Conservation (phyloP, 805 yeast species). For the Yamadazyma takamatsuzukensis region DNA sequence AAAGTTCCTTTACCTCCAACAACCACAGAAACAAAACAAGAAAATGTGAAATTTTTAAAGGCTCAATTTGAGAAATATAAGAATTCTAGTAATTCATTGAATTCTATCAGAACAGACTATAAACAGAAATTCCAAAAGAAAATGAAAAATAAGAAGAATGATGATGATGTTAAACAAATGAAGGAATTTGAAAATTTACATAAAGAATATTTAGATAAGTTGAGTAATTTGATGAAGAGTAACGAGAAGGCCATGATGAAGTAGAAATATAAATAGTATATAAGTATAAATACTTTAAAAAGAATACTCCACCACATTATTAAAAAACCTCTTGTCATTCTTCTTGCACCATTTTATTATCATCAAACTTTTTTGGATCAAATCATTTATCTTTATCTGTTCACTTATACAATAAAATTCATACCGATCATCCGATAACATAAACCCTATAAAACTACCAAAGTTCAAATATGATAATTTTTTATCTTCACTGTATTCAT, state of each 20-base stretch:
- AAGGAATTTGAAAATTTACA: constrained; percentile 66
- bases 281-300: constrained; percentile 6
- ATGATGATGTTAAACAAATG: constrained; percentile 51
- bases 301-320: constrained; percentile 39
- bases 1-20: constrained; percentile 73
- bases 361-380: constrained; percentile 58
- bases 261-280: constrained; percentile 12
- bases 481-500: constrained; percentile 25
- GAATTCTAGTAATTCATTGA: constrained; percentile 45
- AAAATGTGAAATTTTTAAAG: constrained; percentile 58
- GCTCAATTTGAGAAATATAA: constrained; percentile 61
- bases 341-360: constrained; percentile 75
- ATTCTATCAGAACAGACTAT: constrained; percentile 41
- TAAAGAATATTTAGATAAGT: constrained; percentile 57
- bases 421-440: constrained; percentile 29
- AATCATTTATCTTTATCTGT: constrained; percentile 52
- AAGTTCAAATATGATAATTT: constrained; percentile 43
- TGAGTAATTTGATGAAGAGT: constrained; percentile 52
- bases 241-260: constrained; percentile 49
- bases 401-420: constrained; percentile 37
- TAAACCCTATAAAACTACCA: constrained; percentile 27
- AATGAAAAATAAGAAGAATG: constrained; percentile 47
- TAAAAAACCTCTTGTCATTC: constrained; percentile 67
- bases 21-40: constrained; percentile 62
- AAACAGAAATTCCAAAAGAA: constrained; percentile 60